Base-by-base conservation (phyloP, 495 filamentous ascomycete species). In the Amorphotheca resinae region DNA sequence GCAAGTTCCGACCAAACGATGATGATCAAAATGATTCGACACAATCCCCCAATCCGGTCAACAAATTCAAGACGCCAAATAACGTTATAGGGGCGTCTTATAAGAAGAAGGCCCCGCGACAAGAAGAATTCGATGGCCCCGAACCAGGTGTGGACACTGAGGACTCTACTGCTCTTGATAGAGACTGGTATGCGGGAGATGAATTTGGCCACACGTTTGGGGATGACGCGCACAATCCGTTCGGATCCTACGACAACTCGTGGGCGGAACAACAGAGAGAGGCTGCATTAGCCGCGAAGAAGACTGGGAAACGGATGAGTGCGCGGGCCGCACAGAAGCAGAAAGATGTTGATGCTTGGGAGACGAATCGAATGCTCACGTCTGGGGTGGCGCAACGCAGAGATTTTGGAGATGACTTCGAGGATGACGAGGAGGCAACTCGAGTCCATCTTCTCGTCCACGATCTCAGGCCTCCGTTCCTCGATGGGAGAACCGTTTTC, bases 321-420 rank as follows among this genome's bases (percentile, higher is more conserved):
- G 77, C 76, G n/a, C 68, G 78, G 33, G 77, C 80, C 34, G 60
- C 79, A 12, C 84, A 91, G 58, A 88, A 82, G 60, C 85, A 93
- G 63, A 88, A 87, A 58, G 91, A 95, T 57, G 82, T 83, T 18
- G 91, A 98, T 68, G 87, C 86, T 21, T 98, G 91, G 91, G 91
- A 98, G 59, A 88, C 87, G 12, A 96, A 99, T 63, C 84, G 91
- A 28, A 95, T 99, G 93, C 77, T 96, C 33, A 93, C 87, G 0
- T 94, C 87, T 9, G 89, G 87, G 40, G 89, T 96, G 36, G 93
- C 93, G 12, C 93, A 96, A 60, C 66, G 89, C 60, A 69, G 84
- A 47, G 83, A 89, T 51, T 74, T 83, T 50, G 78, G 80, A 22
- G 69, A 72, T 17, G 85, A 88, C 50, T 89, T 93, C 45, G 75